phyloP scores from a whole-genome alignment of 2,329 filamentous ascomycete species.

The Beauveria bassiana region DNA sequence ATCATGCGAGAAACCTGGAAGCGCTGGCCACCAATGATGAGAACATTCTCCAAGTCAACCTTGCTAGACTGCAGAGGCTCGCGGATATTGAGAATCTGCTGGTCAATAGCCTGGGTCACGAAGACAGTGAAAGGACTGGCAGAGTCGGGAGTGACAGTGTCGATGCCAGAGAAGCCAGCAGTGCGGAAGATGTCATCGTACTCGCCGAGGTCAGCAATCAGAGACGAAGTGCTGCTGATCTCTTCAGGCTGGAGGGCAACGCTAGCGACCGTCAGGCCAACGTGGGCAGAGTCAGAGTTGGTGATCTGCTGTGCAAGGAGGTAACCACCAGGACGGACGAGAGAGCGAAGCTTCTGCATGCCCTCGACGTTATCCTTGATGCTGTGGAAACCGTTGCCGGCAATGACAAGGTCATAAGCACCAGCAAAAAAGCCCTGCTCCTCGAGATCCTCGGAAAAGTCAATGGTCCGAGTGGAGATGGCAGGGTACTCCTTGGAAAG shows the following conservation, averaged over 20 bases:
- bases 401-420: constrained; percentile 12
- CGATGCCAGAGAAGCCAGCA: constrained; percentile 13
- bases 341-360: constrained; percentile 10
- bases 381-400: constrained; percentile 5
- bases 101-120: constrained; percentile 13
- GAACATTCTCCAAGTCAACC: constrained; percentile 9
- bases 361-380: not conserved
- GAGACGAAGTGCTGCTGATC: constrained; percentile 7
- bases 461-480: constrained; percentile 8
- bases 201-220: constrained; percentile 8
- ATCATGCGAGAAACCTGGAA: constrained; percentile 7
- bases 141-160: constrained; percentile 10
- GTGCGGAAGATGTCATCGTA: constrained; percentile 9
- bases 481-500: not conserved
- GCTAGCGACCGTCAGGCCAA: constrained; percentile 7
- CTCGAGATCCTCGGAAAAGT: constrained; percentile 5
- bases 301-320: constrained; percentile 10
- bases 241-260: constrained; percentile 3
- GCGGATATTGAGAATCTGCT: constrained; percentile 9
- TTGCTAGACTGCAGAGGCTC: constrained; percentile 10
- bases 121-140: constrained; percentile 10
- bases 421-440: constrained; percentile 10
- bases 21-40: constrained; percentile 12
- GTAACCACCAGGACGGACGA: constrained; percentile 12
- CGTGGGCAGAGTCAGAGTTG: constrained; percentile 2